Base-by-base conservation (phyloP, 1,284 basidiomycete species). In the Fistulina hepatica region DNA sequence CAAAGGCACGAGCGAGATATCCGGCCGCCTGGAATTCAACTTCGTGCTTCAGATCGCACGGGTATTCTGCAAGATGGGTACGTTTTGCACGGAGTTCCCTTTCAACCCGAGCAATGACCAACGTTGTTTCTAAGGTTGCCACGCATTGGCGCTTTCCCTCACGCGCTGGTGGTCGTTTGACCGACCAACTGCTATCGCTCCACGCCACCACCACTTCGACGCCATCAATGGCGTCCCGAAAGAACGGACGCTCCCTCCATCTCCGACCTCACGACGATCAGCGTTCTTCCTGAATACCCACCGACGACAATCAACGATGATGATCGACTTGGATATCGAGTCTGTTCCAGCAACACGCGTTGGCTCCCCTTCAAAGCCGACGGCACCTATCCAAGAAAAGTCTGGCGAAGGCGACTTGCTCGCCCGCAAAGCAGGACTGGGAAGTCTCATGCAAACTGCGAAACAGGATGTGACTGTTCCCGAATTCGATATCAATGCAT, bases 31-130 rank as follows among this genome's bases (percentile, higher is more conserved):
- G 13, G 91, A 95, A 53, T 95, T 90, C 59, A 91, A 86, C 54
- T 97, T 95, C 57, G 88, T 95, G 5, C 66, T 92, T 26, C 91
- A 95, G 59, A 91, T 89, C 48, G 84, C 89, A 1, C 73, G 88
- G 16, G 86, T 93, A 3, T 90, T 97, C 52, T 86, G 81, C 51
- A 69, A 86, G 38, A 92, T 95, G 90, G 92, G 91, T 89, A 46
- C 39, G 78, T 56, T 37, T 37, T 22, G 21, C 16, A 12, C 11
- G 9, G 9, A 25, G 26, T 31, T 19, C 13, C 10, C 21, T 4
- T 24, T 26, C 6, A 10, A 24, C 39, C 30, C 10, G 10, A 33
- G n/a, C 25, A 22, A 32, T 36, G 33, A 35, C 33, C 38, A 25
- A 41, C 41, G 42, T 31, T 19, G 34, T 28, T 39, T 23, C 40